Base-by-base conservation (phyloP, 1,284 basidiomycete genomes). In the Heterobasidion parviporum region DNA sequence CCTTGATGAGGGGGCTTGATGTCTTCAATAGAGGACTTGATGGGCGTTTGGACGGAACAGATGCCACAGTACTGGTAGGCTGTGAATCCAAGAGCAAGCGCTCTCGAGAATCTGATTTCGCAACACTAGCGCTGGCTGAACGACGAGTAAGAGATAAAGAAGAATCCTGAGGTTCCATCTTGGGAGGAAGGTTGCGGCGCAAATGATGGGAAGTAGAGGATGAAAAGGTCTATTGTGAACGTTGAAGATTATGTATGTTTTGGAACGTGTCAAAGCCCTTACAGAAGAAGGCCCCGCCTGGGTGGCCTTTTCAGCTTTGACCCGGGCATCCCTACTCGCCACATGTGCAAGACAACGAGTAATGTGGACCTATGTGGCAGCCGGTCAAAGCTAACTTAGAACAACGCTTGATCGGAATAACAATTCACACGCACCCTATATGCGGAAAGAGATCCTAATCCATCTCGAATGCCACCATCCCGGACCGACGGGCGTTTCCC, bases 401-500 rank as follows among this genome's bases (percentile, higher is more conserved):
- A 45, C 33, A 32, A 33, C 16, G 15, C 16, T 16, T 8, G 9
- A 35, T 15, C 18, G 16, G 14, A 38, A 20, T 10, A 18, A 16
- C 8, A 46, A 18, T 9, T 8, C 15, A 26, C 14, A 63, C 72
- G 54, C 63, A 80, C 79, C 54, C 73, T 68, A 63, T 78, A 81
- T 1, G 69, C 64, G 15, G 65, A 64, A 44, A 82, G 62, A 15
- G 73, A 73, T 10, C 78, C 78, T 52, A 80, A 61, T 14, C 79
- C 78, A 38, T 69, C 68, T 16, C 57, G 57, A 57, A 64, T 65
- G 12, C 79, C 77, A 10, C 76, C 74, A 18, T 60, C 66, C 26
- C 59, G 53, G 55, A n/a, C 32, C n/a, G 50, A 35, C 12, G n/a
- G n/a, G 34, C 70, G 70, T 36, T 60, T 58, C 7, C 59, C 57